These are phyloP conservation scores for Cordyceps tenuipes DNA, from an alignment of 2,329 filamentous ascomycete genomes.

Conservation along the genomic window DNA sequence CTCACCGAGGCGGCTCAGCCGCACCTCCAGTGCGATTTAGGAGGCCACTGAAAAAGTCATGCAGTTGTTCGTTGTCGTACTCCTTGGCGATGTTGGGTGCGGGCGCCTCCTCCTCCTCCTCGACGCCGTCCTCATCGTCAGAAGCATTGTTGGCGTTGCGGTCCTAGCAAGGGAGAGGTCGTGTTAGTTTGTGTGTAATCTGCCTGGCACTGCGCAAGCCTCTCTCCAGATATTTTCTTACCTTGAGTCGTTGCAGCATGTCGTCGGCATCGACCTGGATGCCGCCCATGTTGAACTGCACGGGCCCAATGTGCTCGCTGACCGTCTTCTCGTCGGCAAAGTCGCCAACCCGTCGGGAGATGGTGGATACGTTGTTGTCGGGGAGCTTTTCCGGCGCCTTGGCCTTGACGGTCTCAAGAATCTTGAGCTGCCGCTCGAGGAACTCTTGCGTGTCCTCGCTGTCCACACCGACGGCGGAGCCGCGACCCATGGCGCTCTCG, in stretches of 20 bases:
- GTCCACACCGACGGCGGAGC: conserved; percentile 25
- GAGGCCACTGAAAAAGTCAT: conserved; percentile 51
- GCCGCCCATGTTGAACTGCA: conserved; percentile 97
- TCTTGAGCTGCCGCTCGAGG: conserved; percentile 63
- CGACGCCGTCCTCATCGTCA: conserved; percentile 31
- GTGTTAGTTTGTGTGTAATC: background rate
- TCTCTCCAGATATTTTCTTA: conserved; percentile 28
- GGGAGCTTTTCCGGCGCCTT: conserved; percentile 41
- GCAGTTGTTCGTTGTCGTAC: conserved; percentile 46
- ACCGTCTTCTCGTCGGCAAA: conserved; percentile 38
- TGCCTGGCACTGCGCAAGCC: no score
- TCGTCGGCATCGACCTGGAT: conserved; percentile 91
- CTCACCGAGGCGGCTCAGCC: conserved; percentile 17
- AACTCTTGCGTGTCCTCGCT: conserved; percentile 66
- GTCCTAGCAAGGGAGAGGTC: conserved; percentile 31
- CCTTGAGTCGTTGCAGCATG: conserved; percentile 80
- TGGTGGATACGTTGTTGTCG: conserved; percentile 18
- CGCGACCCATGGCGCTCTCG: conserved; percentile 31
- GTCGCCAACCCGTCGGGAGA: conserved; percentile 21
- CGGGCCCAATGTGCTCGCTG: conserved; percentile 81
- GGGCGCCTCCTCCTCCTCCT: conserved; percentile 28
- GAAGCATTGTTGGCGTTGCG: conserved; percentile 45
- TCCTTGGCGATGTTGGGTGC: conserved; percentile 31
- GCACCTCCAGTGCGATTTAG: conserved; percentile 43
- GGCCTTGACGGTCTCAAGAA: conserved; percentile 58